phyloP scores from a whole-genome alignment of 129 eudicot species.

The Escallonia rubra region DNA sequence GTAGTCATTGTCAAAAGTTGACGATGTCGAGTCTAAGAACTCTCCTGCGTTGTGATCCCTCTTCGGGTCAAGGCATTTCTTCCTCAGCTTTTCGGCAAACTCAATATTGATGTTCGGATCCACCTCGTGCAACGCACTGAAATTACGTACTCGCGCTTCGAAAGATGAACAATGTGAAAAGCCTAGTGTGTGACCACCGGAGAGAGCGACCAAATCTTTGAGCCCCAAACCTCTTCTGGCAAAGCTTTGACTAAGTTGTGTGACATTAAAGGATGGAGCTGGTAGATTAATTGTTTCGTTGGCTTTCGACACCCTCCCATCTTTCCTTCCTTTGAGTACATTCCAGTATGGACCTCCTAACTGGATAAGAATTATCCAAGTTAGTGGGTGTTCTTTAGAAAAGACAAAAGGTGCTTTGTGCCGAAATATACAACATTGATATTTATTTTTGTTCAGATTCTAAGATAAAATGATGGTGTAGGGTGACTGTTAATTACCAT shows the following conservation, averaged over 20 bases:
- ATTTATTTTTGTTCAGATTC: not conserved
- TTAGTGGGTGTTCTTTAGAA: not conserved
- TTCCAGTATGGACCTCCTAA: conserved; percentile 79
- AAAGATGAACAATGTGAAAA: conserved; percentile 88
- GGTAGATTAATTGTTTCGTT: conserved; percentile 65
- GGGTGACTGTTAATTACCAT: conserved; percentile 29
- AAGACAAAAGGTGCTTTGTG: too few relatives aligned
- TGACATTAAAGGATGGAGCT: conserved; percentile 59
- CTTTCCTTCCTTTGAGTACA: conserved; percentile 78
- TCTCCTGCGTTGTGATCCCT: conserved; percentile 57
- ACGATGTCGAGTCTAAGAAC: conserved; percentile 60
- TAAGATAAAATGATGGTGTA: not conserved
- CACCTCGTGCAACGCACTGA: conserved; percentile 28
- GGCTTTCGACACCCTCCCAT: conserved; percentile 67
- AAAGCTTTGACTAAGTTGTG: conserved; percentile 63
- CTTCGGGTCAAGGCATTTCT: conserved; percentile 54
- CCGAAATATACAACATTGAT: too few relatives aligned
- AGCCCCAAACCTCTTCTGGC: conserved; percentile 51
- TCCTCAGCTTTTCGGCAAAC: conserved; percentile 40
- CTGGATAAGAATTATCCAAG: conserved; percentile 16
- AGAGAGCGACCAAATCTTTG: conserved; percentile 72
- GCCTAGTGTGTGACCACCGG: conserved; percentile 87
- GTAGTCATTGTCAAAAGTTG: conserved; percentile 73
- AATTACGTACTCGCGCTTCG: conserved; percentile 43
- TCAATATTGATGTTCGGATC: conserved; percentile 57